Evolutionary conservation across 2,329 filamentous ascomycete genomes (phyloP), one percentile per base, ranked within the genome.

Genomic region (Colletotrichum siamense): DNA sequence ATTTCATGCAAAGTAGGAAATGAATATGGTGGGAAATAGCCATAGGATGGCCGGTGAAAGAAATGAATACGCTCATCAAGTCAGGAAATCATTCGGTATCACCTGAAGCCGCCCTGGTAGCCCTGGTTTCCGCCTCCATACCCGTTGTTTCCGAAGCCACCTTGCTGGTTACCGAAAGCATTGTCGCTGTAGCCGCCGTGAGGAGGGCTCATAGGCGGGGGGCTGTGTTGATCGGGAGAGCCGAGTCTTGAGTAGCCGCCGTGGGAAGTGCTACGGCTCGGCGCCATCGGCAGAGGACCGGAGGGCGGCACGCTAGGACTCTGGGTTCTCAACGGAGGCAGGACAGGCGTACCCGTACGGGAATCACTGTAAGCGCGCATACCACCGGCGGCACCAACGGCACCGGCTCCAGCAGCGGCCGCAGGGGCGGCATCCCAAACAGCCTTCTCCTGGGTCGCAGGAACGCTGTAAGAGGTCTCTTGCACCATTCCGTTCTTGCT

Each of bases 401-500:
- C 67, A 55, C 69, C 73, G 18, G 73, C 68, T 13, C 68, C 81
- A 26, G 79, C 79, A 5, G 77, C 79, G 6, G 79, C 79, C 3
- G 80, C 80, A 6, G 71, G 71, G 1, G 75, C 52, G 52, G 69
- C 65, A 8, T 79, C 79, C 79, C 80, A 82, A 6, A 52, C 73
- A 13, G 68, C 70, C 76, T 83, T 84, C 77, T 84, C 82, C 26
- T 82, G 80, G 26, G 81, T 79, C 28, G 72, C 78, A 8, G 82
- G 81, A 8, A 86, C 77, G 64, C 79, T 82, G 79, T 86, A 86
- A 44, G 82, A 78, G 59, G 82, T 79, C 22, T 78, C 77, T 32
- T 79, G 80, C n/a, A 78, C 75, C 57, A 80, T 76, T 26, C 81
- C 82, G 30, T 80, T 80, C 65, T 82, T 81, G 67, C 72, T 75